Evolutionary conservation across 75 land plant genomes (phyloP), one percentile per base, ranked within the genome.

Genomic region (Azolla pinnata): DNA sequence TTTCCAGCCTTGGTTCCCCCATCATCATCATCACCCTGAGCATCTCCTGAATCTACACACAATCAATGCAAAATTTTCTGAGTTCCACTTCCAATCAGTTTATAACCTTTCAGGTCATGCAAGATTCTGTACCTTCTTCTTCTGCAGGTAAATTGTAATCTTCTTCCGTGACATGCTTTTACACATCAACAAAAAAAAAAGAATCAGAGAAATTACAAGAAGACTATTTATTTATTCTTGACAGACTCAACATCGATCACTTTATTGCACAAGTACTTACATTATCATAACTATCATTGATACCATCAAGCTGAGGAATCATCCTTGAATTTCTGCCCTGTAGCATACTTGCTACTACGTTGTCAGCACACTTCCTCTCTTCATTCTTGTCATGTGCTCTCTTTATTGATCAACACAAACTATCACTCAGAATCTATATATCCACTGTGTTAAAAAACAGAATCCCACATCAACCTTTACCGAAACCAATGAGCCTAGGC

Each of bases 71-170:
- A n/a, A n/a, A n/a, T n/a, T n/a, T n/a, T n/a, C n/a, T n/a, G n/a
- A n/a, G n/a, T n/a, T n/a, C n/a, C n/a, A n/a, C n/a, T n/a, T n/a
- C n/a, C n/a, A n/a, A 1, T 18, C 21, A 10, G 55, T 5, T 27
- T n/a, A 49, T 28, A 60, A 5, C 19, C 20, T 12, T 5, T 24
- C 0, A 18, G 31, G 9, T 25, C 44, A 27, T 3, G 26, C 33
- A 17, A 10, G 14, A 42, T 10, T 71, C 20, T 40, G 68, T 66
- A 83, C 97, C 97, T 65, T 77, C 80, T 7, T 84, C 80, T 7
- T 84, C 87, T 32, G 69, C 80, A 32, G 90, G 85, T 46, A 87
- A 79, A 58, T 83, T 85, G 71, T 93, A 93, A 68, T 93, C 96
- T 72, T 89, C 97, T 67, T 70, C 80, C 33, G 78, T 77, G 52